These are phyloP conservation scores for Halophytophthora polymorphica DNA, from an alignment of 352 stramenopile genomes.

Conservation along the genomic window DNA sequence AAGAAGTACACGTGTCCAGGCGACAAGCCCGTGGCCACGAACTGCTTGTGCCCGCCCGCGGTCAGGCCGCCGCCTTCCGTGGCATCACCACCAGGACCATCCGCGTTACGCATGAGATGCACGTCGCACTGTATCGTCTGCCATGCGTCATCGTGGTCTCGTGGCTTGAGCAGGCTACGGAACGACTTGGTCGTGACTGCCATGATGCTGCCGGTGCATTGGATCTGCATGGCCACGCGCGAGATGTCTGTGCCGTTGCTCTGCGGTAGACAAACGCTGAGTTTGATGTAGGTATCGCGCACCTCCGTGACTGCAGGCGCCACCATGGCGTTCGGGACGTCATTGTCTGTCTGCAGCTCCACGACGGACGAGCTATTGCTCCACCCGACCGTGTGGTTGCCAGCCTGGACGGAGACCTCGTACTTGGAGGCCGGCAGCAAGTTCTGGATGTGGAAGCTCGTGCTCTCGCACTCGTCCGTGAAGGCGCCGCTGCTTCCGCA, in stretches of 20 bases:
- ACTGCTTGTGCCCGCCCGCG: constrained; percentile 24
- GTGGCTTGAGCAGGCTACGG: constrained; percentile 28
- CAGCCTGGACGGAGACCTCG: constrained; percentile 34
- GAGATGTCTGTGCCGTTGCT: constrained; percentile 36
- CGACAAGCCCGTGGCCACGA: constrained; percentile 25
- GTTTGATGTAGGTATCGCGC: constrained; percentile 34
- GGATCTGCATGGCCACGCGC: constrained; percentile 34
- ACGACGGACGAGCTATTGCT: constrained; percentile 22
- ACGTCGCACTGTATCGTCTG: constrained; percentile 30
- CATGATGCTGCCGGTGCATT: constrained; percentile 27
- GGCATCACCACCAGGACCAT: not conserved
- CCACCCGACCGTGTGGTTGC: constrained; percentile 47
- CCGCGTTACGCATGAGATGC: constrained; percentile 16
- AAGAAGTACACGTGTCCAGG: constrained; percentile 55
- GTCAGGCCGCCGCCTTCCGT: too few species aligned
- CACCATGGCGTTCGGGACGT: constrained; percentile 39
- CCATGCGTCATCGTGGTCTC: constrained; percentile 33
- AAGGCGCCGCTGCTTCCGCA: constrained; percentile 15
- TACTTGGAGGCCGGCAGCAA: constrained; percentile 46
- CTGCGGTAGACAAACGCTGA: constrained; percentile 37
- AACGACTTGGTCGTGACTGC: constrained; percentile 25
- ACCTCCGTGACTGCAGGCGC: constrained; percentile 35
- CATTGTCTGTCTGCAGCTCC: constrained; percentile 32
- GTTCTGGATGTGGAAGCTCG: constrained; percentile 28
- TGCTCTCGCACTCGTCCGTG: constrained; percentile 18